Base-by-base conservation (phyloP, 306 rosid genomes). In the Quercus rubra region DNA sequence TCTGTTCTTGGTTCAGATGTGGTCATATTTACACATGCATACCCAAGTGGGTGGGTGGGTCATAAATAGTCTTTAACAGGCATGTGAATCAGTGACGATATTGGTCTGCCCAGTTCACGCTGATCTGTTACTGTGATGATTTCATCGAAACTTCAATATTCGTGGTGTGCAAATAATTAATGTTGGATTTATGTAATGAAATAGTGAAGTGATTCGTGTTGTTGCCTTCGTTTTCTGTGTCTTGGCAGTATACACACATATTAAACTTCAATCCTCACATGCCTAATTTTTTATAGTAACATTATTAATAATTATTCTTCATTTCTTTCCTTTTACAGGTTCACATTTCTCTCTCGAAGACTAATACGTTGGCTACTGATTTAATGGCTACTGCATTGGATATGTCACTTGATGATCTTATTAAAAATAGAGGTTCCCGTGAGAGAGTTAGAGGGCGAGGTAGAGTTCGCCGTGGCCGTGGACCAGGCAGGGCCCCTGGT, bases 341-440 rank as follows among this genome's bases (percentile, higher is more conserved):
- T 41, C 38, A 58, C 70, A 15, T 55, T 35, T 63, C 63, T 79
- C 73, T 74, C 58, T 49, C 59, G 76, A 66, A 77, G 83, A 43
- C 51, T 77, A 58, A 51, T 69, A 35, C 56, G 30, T 70, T 58
- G 20, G 19, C 69, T 71, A 49, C 27, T 35, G 72, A 61, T 81
- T 52, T 78, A 20, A 93, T 93, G 97, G 84, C 97, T 57, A 89
- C 98, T 80, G 75, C 96, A 62, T 89, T 95, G 96, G 99, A 92
- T 72, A 89, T 94, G 90, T 86, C 98, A 25, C 96, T 94, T 72
- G 96, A 95, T 80, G 99, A 91, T 75, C 84, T 96, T 79, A 95
- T 95, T 55, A 95, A 90, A 89, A 86, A 82, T 86, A 86, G 90
- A 82, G 90, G 90, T 86, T 85, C 80, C 70, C 87, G 97, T 64